Conservation (phyloP, 2,329 filamentous ascomycete genomes). For the Fonsecaea nubica region DNA sequence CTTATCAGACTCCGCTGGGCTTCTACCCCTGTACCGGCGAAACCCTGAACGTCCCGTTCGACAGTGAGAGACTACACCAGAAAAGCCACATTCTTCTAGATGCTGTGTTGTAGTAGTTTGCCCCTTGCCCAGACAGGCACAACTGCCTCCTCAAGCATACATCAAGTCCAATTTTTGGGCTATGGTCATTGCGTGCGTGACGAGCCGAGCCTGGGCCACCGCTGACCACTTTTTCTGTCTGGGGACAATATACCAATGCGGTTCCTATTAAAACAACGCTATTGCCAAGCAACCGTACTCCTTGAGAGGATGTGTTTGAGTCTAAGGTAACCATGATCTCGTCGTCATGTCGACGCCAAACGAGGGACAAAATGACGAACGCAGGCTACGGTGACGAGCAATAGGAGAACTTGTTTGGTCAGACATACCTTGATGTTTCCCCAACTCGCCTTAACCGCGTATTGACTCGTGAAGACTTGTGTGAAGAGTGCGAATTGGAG, state of each 20-base stretch:
- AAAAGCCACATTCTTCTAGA: neutral
- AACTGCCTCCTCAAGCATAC: neutral
- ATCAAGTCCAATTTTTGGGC: neutral
- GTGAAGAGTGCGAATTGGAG: neutral
- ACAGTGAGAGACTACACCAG: neutral
- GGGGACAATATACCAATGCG: neutral
- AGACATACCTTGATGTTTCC: neutral
- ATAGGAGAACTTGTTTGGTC: neutral
- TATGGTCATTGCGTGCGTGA: slow-evolving; percentile 38
- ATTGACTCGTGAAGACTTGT: neutral
- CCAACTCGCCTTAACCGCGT: neutral
- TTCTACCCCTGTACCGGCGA: neutral
- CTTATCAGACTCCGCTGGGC: neutral
- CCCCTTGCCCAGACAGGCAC: neutral
- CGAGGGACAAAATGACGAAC: neutral
- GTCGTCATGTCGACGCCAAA: neutral
- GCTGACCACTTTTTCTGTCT: neutral
- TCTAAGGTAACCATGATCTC: neutral
- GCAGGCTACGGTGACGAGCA: neutral
- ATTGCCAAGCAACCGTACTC: no score
- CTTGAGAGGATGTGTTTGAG: neutral
- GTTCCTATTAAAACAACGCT: neutral
- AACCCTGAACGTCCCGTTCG: neutral
- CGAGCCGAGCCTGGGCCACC: no score
- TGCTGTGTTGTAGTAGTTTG: neutral